Evolutionary conservation across 805 yeast species (phyloP), one percentile per base, ranked within the genome.

Genomic region (Vanderwaltozyma polyspora): DNA sequence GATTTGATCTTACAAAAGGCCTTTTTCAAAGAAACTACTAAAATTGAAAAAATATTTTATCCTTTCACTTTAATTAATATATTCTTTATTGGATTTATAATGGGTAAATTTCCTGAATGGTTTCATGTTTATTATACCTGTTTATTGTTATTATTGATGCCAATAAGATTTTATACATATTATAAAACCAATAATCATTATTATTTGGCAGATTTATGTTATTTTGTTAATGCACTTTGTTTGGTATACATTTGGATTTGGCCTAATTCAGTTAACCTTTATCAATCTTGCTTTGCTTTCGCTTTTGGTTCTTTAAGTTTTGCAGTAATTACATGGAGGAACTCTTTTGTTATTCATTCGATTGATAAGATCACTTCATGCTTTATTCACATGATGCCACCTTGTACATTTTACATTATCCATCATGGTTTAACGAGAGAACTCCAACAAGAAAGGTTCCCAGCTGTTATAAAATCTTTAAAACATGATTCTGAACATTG

Each of bases 321-420:
- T 70, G 96, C 96, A 0, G 95, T 89, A 16, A 76, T 89, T 29
- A 83, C 95, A 0, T 89, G 97, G 98, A 68, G 94, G 46, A 89
- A 89, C 55, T 86, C 95, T 6, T 65, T 89, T 36, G 97, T 89
- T 7, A 65, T 89, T 31, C 98, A 89, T 52, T 78, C 89, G 10
- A 71, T 89, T 40, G 98, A 89, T 44, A 89, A 89, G 57, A 84
- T 87, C 12, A 91, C 97, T 2, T 76, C 89, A 15, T 77, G 94
- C 3, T 81, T 85, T 48, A 89, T 89, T 42, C 98, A 89, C 52
- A 67, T 91, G 11, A 70, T 84, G 61, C 98, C 98, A 1, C 94
- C 95, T 0, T 72, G 78, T 15, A 79, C 87, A 3, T 69, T 86
- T 72, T 86, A 83, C 61, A 85, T 82, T 21, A 76, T 91, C 29